phyloP scores from a whole-genome alignment of 306 rosid species.

The Vicia sativa region DNA sequence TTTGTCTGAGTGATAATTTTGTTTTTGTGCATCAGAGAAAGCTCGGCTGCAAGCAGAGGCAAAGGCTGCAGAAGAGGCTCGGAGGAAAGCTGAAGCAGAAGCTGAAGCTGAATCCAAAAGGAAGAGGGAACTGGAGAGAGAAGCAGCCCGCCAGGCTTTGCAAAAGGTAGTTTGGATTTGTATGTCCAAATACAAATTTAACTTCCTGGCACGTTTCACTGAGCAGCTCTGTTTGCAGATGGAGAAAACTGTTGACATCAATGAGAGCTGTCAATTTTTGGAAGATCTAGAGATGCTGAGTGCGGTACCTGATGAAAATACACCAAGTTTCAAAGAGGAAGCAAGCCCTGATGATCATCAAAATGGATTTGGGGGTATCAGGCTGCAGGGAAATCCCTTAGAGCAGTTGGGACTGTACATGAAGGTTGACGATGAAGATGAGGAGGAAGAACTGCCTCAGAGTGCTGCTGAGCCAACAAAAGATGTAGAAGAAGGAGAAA shows the following conservation, averaged over 20 bases:
- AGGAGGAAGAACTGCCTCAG: conserved; percentile 63
- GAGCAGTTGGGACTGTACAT: conserved; percentile 82
- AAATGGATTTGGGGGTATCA: conserved; percentile 65
- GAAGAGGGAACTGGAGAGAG: conserved; percentile 85
- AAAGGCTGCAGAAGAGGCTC: conserved; percentile 93
- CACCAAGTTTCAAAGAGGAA: conserved; percentile 64
- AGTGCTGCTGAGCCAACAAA: conserved; percentile 48
- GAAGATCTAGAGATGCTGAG: conserved; percentile 87
- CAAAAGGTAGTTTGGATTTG: conserved; percentile 55
- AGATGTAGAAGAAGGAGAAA: conserved; percentile 85
- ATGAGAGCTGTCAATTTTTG: conserved; percentile 75
- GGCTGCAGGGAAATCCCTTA: conserved; percentile 71
- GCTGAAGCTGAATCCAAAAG: conserved; percentile 83
- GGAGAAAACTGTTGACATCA: conserved; percentile 89
- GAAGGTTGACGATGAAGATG: conserved; percentile 80
- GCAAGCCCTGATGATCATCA: conserved; percentile 54
- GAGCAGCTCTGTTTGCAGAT: conserved; percentile 52
- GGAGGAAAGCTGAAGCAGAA: conserved; percentile 71
- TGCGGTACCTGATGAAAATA: conserved; percentile 49
- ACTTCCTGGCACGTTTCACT: conserved; percentile 27
- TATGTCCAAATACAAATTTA: conserved; percentile 12
- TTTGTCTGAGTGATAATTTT: conserved; percentile 12
- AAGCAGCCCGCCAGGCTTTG: conserved; percentile 93
- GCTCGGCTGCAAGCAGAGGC: conserved; percentile 95
- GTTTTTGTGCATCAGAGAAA: conserved; percentile 58